Base-by-base conservation (phyloP, 176 grass and related monocot genomes). In the Oryza brachyantha region DNA sequence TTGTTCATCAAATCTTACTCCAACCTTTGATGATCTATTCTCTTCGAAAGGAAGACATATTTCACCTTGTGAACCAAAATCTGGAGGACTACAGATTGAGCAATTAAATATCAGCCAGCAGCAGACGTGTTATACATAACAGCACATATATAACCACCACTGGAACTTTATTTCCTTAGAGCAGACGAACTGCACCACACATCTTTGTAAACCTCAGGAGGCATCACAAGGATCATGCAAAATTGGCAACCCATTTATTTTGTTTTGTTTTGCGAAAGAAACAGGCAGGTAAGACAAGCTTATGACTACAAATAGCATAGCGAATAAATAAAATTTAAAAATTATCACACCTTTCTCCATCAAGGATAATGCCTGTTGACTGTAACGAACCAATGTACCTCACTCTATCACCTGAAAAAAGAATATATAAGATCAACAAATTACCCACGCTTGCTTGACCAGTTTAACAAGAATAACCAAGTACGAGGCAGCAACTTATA, bases 1-100 rank as follows among this genome's bases (percentile, higher is more conserved):
- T 86, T 92, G 83, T 43, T 94, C 86, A 70, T 98, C 92, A 74
- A 98, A 98, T 84, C 92, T 89, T 48, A 98, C 92, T 61, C 96
- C 96, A 81, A 98, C 72, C 88, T 98, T 98, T 1, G 96, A 94
- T 54, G 78, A 88, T 70, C 83, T 91, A 66, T 98, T 98, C 85
- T 94, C 92, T 92, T 98, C 90, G 7, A 98, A 98, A 82, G 92
- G 87, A 72, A 98, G 96, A 79, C 72, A 83, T 73, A 98, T 91
- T 86, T 92, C 91, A 48, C 96, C 96, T 54, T 76, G 84, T 52
- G 93, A 88, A 34, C 92, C 96, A 89, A 91, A 87, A 68, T 83
- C 87, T 85, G 96, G 96, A 68, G 85, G 90, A 52, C 96, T 98
- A 60, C 82, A 88, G 34, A 62, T 80, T 83, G 57, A 80, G 84